Conservation (phyloP, 805 yeast species). For the Metschnikowia aberdeeniae region DNA sequence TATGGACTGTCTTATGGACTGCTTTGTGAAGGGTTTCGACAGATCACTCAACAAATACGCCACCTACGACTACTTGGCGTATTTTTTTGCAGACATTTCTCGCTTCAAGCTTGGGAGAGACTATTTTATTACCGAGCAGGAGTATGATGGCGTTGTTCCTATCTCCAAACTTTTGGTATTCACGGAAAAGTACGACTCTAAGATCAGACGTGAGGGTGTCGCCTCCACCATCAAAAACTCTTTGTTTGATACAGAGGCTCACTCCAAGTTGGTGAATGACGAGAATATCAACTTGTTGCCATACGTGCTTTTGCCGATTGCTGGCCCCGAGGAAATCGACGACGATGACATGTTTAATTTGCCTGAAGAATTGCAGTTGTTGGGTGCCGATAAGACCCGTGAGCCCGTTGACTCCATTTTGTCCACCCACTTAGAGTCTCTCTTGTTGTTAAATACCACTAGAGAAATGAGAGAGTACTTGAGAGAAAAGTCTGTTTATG, state of each 20-base stretch:
- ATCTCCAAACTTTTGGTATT: conserved; percentile 76
- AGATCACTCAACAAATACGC: conserved; percentile 68
- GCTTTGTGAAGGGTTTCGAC: conserved; percentile 82
- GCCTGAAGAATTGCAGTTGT: conserved; percentile 82
- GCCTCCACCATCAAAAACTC: conserved; percentile 90
- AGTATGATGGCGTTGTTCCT: conserved; percentile 73
- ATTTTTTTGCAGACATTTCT: conserved; percentile 86
- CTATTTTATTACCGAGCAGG: conserved; percentile 70
- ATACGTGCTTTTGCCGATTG: conserved; percentile 74
- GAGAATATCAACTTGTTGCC: conserved; percentile 72
- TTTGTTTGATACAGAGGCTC: conserved; percentile 72
- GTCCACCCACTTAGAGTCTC: conserved; percentile 71
- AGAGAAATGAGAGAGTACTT: conserved; percentile 67
- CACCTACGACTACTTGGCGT: conserved; percentile 76
- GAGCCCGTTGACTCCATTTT: conserved; percentile 68
- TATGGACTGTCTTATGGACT: conserved; percentile 80
- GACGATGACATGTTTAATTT: conserved; percentile 81
- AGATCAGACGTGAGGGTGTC: conserved; percentile 84
- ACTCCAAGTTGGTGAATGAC: conserved; percentile 55
- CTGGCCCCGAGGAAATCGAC: conserved; percentile 70
- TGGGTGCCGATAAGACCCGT: conserved; percentile 69
- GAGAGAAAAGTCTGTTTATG: conserved; percentile 80
- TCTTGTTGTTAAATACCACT: conserved; percentile 76
- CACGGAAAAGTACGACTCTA: conserved; percentile 74
- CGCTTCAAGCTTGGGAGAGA: conserved; percentile 69